These are phyloP conservation scores for Saccharomyces pastorianus DNA, from an alignment of 1,139 yeast species.

Conservation along the genomic window DNA sequence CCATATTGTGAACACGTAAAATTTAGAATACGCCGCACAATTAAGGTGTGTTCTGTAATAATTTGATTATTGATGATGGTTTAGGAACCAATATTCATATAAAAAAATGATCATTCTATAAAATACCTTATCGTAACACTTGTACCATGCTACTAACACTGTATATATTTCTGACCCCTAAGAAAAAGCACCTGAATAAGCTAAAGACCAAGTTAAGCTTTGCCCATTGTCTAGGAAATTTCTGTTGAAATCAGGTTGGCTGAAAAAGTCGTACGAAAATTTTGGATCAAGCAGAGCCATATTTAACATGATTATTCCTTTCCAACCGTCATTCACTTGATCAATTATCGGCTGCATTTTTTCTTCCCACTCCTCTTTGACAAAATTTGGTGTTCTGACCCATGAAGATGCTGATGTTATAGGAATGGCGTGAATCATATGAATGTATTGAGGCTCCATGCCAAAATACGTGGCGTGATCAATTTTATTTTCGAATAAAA, in stretches of 20 bases:
- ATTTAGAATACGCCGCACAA: slow-evolving; percentile 1
- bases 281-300: slow-evolving; percentile 68
- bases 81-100: background rate
- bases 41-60: background rate
- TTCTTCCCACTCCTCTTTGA: slow-evolving; percentile 70
- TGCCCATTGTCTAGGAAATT: slow-evolving; percentile 77
- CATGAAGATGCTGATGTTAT: slow-evolving; percentile 77
- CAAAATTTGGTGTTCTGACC: slow-evolving; percentile 62
- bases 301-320: slow-evolving; percentile 72
- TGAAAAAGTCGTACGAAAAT: slow-evolving; percentile 61
- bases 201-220: slow-evolving; percentile 81
- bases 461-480: slow-evolving; percentile 93
- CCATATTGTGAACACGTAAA: background rate
- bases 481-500: slow-evolving; percentile 75
- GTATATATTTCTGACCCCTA: background rate
- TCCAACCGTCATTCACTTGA: slow-evolving; percentile 71
- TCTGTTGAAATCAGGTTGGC: slow-evolving; percentile 40
- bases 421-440: slow-evolving; percentile 93
- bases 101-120: background rate
- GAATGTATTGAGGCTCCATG: slow-evolving; percentile 66
- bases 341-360: slow-evolving; percentile 43
- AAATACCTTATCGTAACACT: background rate
- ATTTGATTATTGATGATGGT: background rate
- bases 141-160: too few species aligned
- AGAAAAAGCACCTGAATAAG: slow-evolving; percentile 50